Base-by-base conservation (phyloP, 2,329 filamentous ascomycete genomes). In the Fusarium chaquense region DNA sequence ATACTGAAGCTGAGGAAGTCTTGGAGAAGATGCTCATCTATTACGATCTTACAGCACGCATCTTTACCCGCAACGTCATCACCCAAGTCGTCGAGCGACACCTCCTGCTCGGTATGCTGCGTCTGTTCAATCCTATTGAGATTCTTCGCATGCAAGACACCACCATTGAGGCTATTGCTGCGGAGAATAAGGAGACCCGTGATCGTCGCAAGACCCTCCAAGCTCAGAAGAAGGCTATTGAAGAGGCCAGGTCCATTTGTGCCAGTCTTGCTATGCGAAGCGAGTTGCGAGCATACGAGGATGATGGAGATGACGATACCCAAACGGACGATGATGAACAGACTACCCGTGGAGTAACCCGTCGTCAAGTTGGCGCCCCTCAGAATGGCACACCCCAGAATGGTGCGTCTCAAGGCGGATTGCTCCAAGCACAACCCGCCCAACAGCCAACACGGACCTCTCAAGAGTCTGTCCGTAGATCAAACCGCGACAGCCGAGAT, bases 21-120 rank as follows among this genome's bases (percentile, higher is more conserved):
- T 71, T 86, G 28, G 84, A 86, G 74, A 86, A 86, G 79, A 86
- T 86, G 84, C 78, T 86, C 54, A 86, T 86, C 65, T 86, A 84
- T 77, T 86, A 86, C 65, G 84, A 86, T 40, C 80, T 86, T 11
- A 84, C 84, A 3, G 83, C 83, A 9, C 83, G 84, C 72, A 83
- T 83, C 50, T 86, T 85, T 62, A 85, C 84, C 30, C 80, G 84
- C 56, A 86, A 86, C 65, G 81, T 84, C 58, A 85, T 86, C 56
- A 85, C 83, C 0, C 84, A 86, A 62, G 83, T 86, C 0, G 81
- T 84, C 1, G 84, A 86, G 73, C 80, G 84, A 1, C 84, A 86
- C 58, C 76, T 86, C 4, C 78, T 86, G 13, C 80, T 85, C 40
- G 84, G 84, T 32, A 84, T 86, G 82, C 81, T 85, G 49, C 78